A percentile compares a stretch with the other conserved stretches of the same genome.
Conservation (phyloP, 805 yeast species). For the Cyberlindnera amylophila region DNA sequence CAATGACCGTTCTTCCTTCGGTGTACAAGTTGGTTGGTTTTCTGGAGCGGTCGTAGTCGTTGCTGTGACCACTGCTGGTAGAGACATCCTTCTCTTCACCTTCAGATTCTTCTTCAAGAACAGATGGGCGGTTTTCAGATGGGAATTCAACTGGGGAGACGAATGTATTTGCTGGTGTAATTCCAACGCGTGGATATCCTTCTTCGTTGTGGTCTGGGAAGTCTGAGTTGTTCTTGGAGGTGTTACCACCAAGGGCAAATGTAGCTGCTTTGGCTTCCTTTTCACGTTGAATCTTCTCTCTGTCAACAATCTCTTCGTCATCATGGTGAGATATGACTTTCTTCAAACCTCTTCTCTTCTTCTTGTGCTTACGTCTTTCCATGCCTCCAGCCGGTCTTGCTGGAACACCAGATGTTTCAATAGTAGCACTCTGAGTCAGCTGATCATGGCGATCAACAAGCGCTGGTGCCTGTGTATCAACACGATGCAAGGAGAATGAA, state of each 20-base stretch:
- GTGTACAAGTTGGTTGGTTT: conserved; percentile 46
- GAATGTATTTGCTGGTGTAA: conserved; percentile 24
- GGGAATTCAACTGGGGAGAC: conserved; percentile 15
- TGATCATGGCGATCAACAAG: conserved; percentile 17
- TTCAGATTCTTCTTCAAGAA: conserved; percentile 2
- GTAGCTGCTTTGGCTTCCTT: conserved; percentile 41
- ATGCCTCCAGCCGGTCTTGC: conserved; percentile 76
- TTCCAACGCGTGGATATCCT: conserved; percentile 17
- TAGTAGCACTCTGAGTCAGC: conserved; percentile 35
- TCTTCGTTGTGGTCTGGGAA: conserved; percentile 18
- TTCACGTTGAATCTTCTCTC: conserved; percentile 38
- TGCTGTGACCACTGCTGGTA: conserved; percentile 12
- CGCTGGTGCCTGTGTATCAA: conserved; percentile 59
- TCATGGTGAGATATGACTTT: conserved; percentile 11
- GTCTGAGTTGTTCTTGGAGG: conserved; percentile 17
- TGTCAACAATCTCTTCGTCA: conserved; percentile 24
- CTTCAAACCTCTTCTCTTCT: conserved; percentile 34
- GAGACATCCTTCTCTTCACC: conserved; percentile 8
- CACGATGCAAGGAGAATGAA: conserved; percentile 75
- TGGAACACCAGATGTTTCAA: conserved; percentile 62
- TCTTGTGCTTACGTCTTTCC: conserved; percentile 41
- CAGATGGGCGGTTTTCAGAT: background rate
- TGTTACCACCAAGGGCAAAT: conserved; percentile 34
- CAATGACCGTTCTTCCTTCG: conserved; percentile 66
- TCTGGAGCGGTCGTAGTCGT: conserved; percentile 26